Conservation (phyloP, 2,329 filamentous ascomycete genomes). For the Exophiala alcalophila region DNA sequence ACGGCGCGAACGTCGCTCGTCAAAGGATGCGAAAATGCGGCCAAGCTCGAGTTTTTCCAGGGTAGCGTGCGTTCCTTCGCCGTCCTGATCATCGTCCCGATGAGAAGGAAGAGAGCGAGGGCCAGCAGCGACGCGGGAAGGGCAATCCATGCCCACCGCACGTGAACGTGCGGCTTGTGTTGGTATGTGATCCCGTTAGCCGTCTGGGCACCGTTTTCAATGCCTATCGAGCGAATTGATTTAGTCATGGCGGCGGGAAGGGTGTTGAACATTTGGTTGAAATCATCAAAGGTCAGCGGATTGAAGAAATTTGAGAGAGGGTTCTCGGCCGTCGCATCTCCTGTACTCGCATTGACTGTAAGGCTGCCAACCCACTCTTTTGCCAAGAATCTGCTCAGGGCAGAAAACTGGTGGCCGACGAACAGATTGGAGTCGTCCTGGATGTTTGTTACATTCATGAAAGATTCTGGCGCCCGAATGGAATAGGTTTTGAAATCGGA, state of each 20-base stretch:
- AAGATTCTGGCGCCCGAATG: no score
- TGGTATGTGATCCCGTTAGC: slow-evolving; percentile 6
- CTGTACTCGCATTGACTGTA: no score
- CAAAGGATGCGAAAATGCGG: slow-evolving; percentile 9
- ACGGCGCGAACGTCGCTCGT: slow-evolving; percentile 5
- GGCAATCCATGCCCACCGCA: slow-evolving; percentile 8
- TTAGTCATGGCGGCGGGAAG: slow-evolving; percentile 4
- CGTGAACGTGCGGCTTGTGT: slow-evolving; percentile 4
- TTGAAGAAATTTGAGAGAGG: no score
- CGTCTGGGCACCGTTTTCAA: neutral
- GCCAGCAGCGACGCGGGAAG: slow-evolving; percentile 6
- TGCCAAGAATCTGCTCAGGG: no score
- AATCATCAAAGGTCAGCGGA: neutral
- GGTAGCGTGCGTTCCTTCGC: slow-evolving; percentile 2
- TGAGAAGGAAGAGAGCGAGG: slow-evolving; percentile 4
- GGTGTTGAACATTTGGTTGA: slow-evolving; percentile 2
- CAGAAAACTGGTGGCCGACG: no score
- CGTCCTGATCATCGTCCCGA: slow-evolving; percentile 5
- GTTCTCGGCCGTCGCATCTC: no score
- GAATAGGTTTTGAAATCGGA: no score
- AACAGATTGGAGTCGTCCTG: no score
- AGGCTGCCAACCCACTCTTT: no score
- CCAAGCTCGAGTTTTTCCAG: slow-evolving; percentile 7
- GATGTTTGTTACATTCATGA: no score
- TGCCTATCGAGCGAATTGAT: neutral